Conservation (phyloP, 805 yeast species). For the Candida sphagnicola region DNA sequence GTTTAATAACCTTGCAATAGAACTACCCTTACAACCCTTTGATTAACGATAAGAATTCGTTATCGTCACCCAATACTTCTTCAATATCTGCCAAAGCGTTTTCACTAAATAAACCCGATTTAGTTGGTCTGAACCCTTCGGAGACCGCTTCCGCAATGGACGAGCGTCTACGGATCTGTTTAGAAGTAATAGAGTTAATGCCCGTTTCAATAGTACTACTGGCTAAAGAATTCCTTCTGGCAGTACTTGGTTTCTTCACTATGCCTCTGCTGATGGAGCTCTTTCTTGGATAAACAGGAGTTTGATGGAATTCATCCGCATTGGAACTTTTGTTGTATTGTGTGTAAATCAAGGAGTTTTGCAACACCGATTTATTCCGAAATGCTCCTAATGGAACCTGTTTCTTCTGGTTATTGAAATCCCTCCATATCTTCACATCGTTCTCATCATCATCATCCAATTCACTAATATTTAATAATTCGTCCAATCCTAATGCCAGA, state of each 20-base stretch:
- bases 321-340: constrained; percentile 20
- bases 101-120: constrained; percentile 73
- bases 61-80: constrained; percentile 55
- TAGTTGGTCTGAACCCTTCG: constrained; percentile 73
- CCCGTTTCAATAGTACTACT: not conserved
- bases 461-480: constrained; percentile 82
- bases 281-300: constrained; percentile 9
- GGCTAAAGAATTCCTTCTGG: constrained; percentile 1
- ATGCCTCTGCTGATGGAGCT: constrained; percentile 5
- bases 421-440: constrained; percentile 46
- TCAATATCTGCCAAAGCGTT: constrained; percentile 72
- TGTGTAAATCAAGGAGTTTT: constrained; percentile 17
- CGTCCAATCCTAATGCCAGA: constrained; percentile 58
- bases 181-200: constrained; percentile 12
- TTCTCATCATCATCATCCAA: constrained; percentile 68
- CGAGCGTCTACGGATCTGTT: constrained; percentile 51
- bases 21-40: constrained; percentile 18
- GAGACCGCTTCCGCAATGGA: constrained; percentile 71
- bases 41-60: constrained; percentile 41
- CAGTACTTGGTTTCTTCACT: constrained; percentile 4
- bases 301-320: constrained; percentile 19
- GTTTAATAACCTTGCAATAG: no score
- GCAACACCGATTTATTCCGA: constrained; percentile 58
- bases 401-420: constrained; percentile 40
- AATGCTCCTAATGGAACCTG: constrained; percentile 85